Base-by-base conservation (phyloP, 305 asterid genomes). In the Fraxinus floribunda region DNA sequence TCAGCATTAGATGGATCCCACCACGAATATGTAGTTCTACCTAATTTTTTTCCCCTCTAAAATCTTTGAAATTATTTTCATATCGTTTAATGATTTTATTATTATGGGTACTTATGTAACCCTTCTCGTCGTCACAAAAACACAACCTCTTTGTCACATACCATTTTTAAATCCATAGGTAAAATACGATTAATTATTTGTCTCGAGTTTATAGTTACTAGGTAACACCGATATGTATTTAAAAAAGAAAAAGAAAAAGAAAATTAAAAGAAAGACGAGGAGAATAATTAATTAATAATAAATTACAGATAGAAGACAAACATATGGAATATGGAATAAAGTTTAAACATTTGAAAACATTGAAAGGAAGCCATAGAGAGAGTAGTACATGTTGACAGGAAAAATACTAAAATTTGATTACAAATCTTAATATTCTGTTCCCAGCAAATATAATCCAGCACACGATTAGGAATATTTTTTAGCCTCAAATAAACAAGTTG, bases 291-390 rank as follows among this genome's bases (percentile, higher is more conserved):
- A 62, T 62, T 8, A 24, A 64, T 22, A 64, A 57, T 57, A 6
- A 11, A 30, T 80, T 13, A 6, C 29, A 18, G 80, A 57, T 80
- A 80, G 84, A 77, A 80, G 95, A 91, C 93, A 90, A 87, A 90
- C 86, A 82, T 84, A 85, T 75, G 81, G 95, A 89, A 91, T 91
- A 87, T 86, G 86, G 87, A 84, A 85, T 81, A 81, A 76, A 71
- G 76, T 78, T 75, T 62, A 70, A 57, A 80, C 68, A 77, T 85
- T 84, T 80, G 76, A 78, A 80, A 81, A 77, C 84, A 82, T 34
- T 80, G 78, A 83, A 85, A 80, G 77, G 71, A 52, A 85, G 57
- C 70, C 71, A 62, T 7, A 82, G 79, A 84, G 79, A 38, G 41
- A 38, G 44, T 36, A 80, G 55, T 60, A 82, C 77, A 85, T 81